Evolutionary conservation across 176 grass and related monocot species (phyloP).

Genomic region (Dendrocalamus sinicus): DNA sequence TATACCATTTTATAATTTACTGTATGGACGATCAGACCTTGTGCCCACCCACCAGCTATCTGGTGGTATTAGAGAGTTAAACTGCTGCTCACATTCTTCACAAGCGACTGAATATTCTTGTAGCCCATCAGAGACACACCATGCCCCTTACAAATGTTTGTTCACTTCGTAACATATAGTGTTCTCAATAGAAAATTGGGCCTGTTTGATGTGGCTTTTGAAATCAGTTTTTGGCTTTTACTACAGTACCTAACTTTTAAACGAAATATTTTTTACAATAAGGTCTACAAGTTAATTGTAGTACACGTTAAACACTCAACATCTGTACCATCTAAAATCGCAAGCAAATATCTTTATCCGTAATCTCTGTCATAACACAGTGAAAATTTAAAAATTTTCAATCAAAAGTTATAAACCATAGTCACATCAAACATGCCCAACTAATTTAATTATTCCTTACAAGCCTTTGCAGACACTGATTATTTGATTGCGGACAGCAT

Average conservation of each 20-base stretch:
- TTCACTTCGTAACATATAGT: background rate
- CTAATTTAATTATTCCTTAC: background rate
- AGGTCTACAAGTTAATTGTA: too few relatives aligned
- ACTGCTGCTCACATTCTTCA: conserved; percentile 36
- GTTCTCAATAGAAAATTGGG: background rate
- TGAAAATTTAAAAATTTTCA: too few relatives aligned
- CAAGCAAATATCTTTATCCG: too few relatives aligned
- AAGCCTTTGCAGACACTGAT: background rate
- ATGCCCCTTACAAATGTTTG: background rate
- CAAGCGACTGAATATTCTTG: conserved; percentile 18
- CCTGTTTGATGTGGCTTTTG: too few relatives aligned
- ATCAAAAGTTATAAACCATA: too few relatives aligned
- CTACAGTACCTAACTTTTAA: too few relatives aligned
- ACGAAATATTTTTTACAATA: too few relatives aligned
- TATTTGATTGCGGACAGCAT: background rate
- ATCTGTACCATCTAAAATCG: too few relatives aligned
- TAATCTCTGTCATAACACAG: too few relatives aligned
- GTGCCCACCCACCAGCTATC: background rate
- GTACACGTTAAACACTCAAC: too few relatives aligned
- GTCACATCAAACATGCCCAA: too few relatives aligned
- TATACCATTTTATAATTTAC: conserved; percentile 55
- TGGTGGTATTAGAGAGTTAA: conserved; percentile 33
- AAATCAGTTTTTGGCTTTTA: too few relatives aligned
- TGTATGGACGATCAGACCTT: conserved; percentile 10
- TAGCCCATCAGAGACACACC: background rate